phyloP scores from a whole-genome alignment of 352 stramenopile species.

The Phytophthora cryptogea region DNA sequence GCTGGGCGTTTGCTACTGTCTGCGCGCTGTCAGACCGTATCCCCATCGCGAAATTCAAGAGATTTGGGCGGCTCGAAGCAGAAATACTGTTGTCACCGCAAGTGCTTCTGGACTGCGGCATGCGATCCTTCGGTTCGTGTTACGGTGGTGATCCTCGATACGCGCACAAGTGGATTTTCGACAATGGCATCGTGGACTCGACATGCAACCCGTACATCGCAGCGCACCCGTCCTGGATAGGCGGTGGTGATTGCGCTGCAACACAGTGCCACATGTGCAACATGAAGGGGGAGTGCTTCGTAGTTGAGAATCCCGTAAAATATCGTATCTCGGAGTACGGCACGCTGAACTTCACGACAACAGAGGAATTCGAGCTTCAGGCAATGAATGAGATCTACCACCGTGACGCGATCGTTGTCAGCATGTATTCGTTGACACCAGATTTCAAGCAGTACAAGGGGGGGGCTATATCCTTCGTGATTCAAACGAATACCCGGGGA shows the following conservation, averaged over 20 bases:
- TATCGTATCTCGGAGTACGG: conserved; percentile 77
- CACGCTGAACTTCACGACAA: conserved; percentile 74
- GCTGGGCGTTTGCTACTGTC: conserved; percentile 76
- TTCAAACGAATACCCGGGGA: conserved; percentile 67
- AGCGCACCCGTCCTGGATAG: conserved; percentile 80
- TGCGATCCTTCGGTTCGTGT: conserved; percentile 82
- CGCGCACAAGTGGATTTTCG: conserved; percentile 84
- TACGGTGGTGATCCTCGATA: conserved; percentile 79
- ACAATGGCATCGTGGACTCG: conserved; percentile 82
- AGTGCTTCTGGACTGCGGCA: conserved; percentile 75
- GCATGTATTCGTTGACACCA: conserved; percentile 83
- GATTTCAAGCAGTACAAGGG: conserved; percentile 90
- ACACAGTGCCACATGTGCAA: conserved; percentile 74
- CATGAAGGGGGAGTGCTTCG: conserved; percentile 61
- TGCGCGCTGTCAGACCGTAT: conserved; percentile 81
- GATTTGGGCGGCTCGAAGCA: conserved; percentile 55
- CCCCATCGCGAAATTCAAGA: conserved; percentile 67
- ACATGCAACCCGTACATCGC: conserved; percentile 88
- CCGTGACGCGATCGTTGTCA: conserved; percentile 93
- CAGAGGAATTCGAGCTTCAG: conserved; percentile 67
- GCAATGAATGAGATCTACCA: conserved; percentile 97
- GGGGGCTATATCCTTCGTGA: conserved; percentile 92
- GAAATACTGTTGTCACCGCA: conserved; percentile 75
- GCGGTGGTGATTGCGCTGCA: conserved; percentile 50
- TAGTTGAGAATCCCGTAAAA: conserved; percentile 61